These are phyloP conservation scores for Tarenaya hassleriana DNA, from an alignment of 345 rosid species.

Conservation along the genomic window DNA sequence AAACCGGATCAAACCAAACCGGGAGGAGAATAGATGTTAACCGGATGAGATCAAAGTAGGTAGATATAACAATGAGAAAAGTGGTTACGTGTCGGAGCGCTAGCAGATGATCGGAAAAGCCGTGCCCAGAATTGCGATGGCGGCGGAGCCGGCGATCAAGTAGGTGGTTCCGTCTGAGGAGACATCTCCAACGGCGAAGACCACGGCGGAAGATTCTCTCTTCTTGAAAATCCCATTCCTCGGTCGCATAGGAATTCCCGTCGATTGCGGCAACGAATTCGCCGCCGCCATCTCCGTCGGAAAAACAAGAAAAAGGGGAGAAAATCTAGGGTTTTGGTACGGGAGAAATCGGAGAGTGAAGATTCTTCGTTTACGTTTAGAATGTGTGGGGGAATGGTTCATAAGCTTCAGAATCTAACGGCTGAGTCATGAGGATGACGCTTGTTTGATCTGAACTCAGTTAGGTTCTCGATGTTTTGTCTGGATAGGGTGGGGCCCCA, in stretches of 20 bases:
- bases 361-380: no score
- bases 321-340: not conserved
- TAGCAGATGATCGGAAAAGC: slow-evolving; percentile 82
- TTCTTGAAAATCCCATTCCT: slow-evolving; percentile 24
- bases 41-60: not conserved
- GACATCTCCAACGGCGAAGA: slow-evolving; percentile 81
- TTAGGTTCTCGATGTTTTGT: not conserved
- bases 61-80: not conserved
- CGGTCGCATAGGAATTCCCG: slow-evolving; percentile 13
- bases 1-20: no score
- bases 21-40: not conserved
- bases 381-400: slow-evolving; percentile 3
- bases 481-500: slow-evolving; percentile 24
- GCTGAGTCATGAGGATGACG: slow-evolving; percentile 26
- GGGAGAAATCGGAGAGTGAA: no score
- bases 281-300: no score
- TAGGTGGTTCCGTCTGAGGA: slow-evolving; percentile 67
- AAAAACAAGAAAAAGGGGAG: slow-evolving; percentile 13
- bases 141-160: slow-evolving; percentile 59
- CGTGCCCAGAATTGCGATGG: slow-evolving; percentile 74
- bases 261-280: slow-evolving; percentile 19
- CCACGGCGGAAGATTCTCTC: slow-evolving; percentile 45
- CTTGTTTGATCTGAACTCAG: not conserved
- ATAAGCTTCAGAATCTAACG: slow-evolving; percentile 11
- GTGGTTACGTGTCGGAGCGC: slow-evolving; percentile 70